Evolutionary conservation across 495 filamentous ascomycete genomes (phyloP).

Genomic region (Daldinia decipiens): DNA sequence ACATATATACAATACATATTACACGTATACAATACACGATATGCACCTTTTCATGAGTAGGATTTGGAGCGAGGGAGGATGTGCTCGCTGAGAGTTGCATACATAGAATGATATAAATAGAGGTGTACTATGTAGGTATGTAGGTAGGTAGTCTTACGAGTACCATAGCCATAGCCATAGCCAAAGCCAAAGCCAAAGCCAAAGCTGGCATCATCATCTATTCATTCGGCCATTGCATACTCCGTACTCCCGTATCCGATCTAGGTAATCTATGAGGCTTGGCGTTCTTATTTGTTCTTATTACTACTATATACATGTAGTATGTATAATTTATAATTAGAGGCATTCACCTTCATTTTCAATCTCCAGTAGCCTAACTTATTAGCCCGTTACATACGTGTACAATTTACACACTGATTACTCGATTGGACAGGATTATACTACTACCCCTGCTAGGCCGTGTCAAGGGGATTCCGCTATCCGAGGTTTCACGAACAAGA

Average conservation of each 20-base stretch:
- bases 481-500: slow-evolving; percentile 25
- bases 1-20: slow-evolving; percentile 6
- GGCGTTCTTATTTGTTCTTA: slow-evolving; percentile 22
- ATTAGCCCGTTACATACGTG: slow-evolving; percentile 19
- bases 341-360: slow-evolving; percentile 13
- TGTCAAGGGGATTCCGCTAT: slow-evolving; percentile 32
- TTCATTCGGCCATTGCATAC: slow-evolving; percentile 25
- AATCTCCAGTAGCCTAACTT: slow-evolving; percentile 26
- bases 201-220: slow-evolving; percentile 28
- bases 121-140: too few relatives aligned
- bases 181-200: not conserved
- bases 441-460: slow-evolving; percentile 25
- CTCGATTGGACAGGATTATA: slow-evolving; percentile 32
- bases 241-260: slow-evolving; percentile 37
- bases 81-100: slow-evolving; percentile 6
- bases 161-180: too few relatives aligned
- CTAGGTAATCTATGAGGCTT: slow-evolving; percentile 41
- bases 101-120: slow-evolving; percentile 33
- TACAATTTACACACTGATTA: slow-evolving; percentile 8
- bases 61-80: slow-evolving; percentile 12
- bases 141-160: slow-evolving; percentile 25
- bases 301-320: slow-evolving; percentile 16
- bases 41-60: slow-evolving; percentile 6
- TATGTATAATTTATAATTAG: not conserved
- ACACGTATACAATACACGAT: not conserved